phyloP scores from a whole-genome alignment of 2,329 filamentous ascomycete genomes.

The Samsoniella hepiali region DNA sequence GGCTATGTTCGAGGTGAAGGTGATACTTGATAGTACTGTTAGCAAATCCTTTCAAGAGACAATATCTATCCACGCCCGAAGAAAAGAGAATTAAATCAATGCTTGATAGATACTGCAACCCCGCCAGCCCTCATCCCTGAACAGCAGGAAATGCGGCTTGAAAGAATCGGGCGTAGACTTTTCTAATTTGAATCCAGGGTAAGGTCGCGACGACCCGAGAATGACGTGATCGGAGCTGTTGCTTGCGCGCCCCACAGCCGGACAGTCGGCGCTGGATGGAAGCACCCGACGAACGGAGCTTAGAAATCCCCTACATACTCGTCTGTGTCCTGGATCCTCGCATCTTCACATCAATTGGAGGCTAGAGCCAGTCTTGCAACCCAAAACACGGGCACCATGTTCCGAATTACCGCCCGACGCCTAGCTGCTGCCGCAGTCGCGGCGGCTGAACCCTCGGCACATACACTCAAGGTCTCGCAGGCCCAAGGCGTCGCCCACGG shows the following conservation, averaged over 20 bases:
- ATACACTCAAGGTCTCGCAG: slow-evolving; percentile 70
- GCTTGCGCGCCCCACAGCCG: slow-evolving; percentile 7
- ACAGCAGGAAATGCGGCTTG: not conserved
- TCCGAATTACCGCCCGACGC: slow-evolving; percentile 64
- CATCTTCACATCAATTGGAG: slow-evolving; percentile 7
- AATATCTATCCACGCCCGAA: not conserved
- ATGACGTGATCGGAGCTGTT: slow-evolving; percentile 15
- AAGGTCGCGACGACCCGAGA: slow-evolving; percentile 14
- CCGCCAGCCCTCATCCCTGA: too few species aligned
- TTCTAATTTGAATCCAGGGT: not conserved
- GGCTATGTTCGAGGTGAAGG: slow-evolving; percentile 62
- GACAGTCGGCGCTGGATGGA: not conserved
- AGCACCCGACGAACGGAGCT: not conserved
- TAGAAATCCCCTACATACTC: not conserved
- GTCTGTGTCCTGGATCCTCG: not conserved
- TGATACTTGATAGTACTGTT: slow-evolving; percentile 17
- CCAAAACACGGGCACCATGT: slow-evolving; percentile 48
- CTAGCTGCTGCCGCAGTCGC: slow-evolving; percentile 52
- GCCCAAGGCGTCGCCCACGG: slow-evolving; percentile 77
- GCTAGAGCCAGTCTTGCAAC: not conserved
- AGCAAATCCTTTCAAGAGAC: not conserved
- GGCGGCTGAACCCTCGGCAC: slow-evolving; percentile 45
- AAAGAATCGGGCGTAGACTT: not conserved
- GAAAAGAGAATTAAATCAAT: too few species aligned
- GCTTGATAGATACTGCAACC: too few species aligned